Evolutionary conservation across 2,329 filamentous ascomycete species (phyloP).

Genomic region (Sarocladium strictum): DNA sequence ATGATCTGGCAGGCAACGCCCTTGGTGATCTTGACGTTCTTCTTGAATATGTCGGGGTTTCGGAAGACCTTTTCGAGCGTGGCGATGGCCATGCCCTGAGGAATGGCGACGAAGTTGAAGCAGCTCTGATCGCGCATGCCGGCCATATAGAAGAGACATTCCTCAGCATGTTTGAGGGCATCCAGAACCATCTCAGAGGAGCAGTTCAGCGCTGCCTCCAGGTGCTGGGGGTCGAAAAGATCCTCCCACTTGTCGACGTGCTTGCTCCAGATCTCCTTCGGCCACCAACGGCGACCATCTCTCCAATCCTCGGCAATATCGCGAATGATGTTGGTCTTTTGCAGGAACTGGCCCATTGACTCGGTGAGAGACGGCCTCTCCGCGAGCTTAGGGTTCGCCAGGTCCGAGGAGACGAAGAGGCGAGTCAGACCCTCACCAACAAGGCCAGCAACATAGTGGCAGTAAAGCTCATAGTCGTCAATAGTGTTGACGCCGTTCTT

Average conservation of each 20-base stretch:
- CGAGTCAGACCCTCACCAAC: conserved; percentile 90
- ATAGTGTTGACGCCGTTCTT: conserved; percentile 74
- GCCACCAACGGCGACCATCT: conserved; percentile 89
- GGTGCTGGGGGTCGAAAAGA: conserved; percentile 76
- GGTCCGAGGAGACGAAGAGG: conserved; percentile 79
- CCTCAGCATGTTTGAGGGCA: conserved; percentile 77
- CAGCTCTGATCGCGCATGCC: conserved; percentile 92
- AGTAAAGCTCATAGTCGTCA: conserved; percentile 92
- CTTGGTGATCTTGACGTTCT: conserved; percentile 94
- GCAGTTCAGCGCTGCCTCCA: conserved; percentile 73
- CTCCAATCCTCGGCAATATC: conserved; percentile 86
- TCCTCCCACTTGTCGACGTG: conserved; percentile 87
- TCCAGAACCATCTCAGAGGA: conserved; percentile 93
- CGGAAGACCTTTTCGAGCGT: conserved; percentile 89
- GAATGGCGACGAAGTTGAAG: conserved; percentile 98
- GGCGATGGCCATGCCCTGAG: conserved; percentile 95
- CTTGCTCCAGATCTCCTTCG: conserved; percentile 94
- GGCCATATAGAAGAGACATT: conserved; percentile 97
- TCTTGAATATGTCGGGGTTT: conserved; percentile 79
- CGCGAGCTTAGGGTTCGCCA: conserved; percentile 80
- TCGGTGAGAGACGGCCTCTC: conserved; percentile 77
- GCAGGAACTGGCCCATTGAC: conserved; percentile 94
- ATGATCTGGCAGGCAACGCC: conserved; percentile 88
- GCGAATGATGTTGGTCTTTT: conserved; percentile 98
- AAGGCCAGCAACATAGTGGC: conserved; percentile 97